These are phyloP conservation scores for Gloeophyllum trabeum DNA, from an alignment of 768 basidiomycete species.

Conservation along the genomic window DNA sequence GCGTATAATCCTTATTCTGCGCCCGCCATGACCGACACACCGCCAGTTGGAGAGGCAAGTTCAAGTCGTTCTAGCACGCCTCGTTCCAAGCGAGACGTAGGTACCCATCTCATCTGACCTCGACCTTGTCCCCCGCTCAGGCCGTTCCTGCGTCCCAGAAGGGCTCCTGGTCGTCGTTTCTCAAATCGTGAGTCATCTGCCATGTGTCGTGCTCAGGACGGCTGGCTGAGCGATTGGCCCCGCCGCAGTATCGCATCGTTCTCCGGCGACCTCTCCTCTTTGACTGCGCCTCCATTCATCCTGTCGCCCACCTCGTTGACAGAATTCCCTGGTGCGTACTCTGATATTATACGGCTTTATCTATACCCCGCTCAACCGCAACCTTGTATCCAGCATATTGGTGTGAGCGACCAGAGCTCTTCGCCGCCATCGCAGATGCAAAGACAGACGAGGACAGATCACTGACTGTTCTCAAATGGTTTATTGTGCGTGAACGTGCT, in stretches of 20 bases:
- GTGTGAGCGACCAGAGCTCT: constrained; percentile 89
- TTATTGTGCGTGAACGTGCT: constrained; percentile 53
- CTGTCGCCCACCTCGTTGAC: constrained; percentile 85
- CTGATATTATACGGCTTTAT: constrained; percentile 3
- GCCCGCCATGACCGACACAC: neutral
- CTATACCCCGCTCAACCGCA: constrained; percentile 3
- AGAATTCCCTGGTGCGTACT: constrained; percentile 70
- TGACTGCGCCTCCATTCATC: constrained; percentile 88
- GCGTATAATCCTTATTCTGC: too few species aligned
- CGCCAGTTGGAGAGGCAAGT: neutral
- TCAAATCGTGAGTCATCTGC: constrained; percentile 63
- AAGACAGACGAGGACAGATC: constrained; percentile 62
- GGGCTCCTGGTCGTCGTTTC: constrained; percentile 80
- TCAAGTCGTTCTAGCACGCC: too few species aligned
- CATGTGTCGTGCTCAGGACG: neutral
- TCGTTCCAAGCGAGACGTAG: neutral
- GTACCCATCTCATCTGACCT: neutral
- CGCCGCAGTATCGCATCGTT: constrained; percentile 63
- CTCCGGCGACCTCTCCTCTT: constrained; percentile 76
- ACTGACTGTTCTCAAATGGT: constrained; percentile 86
- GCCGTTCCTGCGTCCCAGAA: constrained; percentile 80
- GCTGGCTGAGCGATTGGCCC: constrained; percentile 3
- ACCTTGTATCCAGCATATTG: constrained; percentile 64
- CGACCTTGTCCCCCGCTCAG: constrained; percentile 12
- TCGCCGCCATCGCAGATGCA: constrained; percentile 77